Evolutionary conservation across 108 stramenopile genomes (phyloP).

Genomic region (Skeletonema grethae): DNA sequence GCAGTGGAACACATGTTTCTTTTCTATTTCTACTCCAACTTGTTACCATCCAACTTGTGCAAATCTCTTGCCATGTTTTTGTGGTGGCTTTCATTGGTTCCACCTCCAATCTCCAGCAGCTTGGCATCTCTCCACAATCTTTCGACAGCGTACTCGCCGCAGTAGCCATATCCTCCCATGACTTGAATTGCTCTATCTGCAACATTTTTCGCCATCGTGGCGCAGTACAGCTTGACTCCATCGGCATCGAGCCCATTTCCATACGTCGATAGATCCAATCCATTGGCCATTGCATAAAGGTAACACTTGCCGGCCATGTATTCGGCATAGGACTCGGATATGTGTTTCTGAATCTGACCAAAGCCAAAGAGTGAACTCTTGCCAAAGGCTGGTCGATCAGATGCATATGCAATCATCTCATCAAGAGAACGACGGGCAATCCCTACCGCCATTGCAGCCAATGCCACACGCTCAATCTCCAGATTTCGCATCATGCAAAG

Average conservation of each 20-base stretch:
- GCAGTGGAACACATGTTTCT: neutral
- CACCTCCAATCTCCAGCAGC: slow-evolving; percentile 99
- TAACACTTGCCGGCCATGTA: slow-evolving; percentile 96
- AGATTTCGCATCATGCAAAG: slow-evolving; percentile 99
- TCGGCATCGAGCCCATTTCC: slow-evolving; percentile 95
- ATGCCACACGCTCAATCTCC: slow-evolving; percentile 95
- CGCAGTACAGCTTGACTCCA: slow-evolving; percentile 97
- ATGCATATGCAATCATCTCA: slow-evolving; percentile 91
- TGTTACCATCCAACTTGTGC: slow-evolving; percentile 43
- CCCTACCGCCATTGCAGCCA: slow-evolving; percentile 96
- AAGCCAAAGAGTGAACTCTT: slow-evolving; percentile 74
- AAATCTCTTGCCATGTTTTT: slow-evolving; percentile 96
- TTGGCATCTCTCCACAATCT: slow-evolving; percentile 98
- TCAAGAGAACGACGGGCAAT: slow-evolving; percentile 93
- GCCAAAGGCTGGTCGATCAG: slow-evolving; percentile 93
- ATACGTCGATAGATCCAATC: slow-evolving; percentile 77
- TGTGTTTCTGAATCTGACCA: slow-evolving; percentile 95
- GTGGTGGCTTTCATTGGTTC: slow-evolving; percentile 98
- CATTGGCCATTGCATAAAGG: slow-evolving; percentile 86
- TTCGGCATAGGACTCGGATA: slow-evolving; percentile 96
- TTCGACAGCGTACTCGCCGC: slow-evolving; percentile 98
- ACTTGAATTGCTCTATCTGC: slow-evolving; percentile 98
- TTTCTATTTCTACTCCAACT: slow-evolving; percentile 37
- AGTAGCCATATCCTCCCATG: slow-evolving; percentile 97
- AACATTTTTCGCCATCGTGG: slow-evolving; percentile 94